Conservation (phyloP, 345 rosid genomes). For the Salix dunnii region DNA sequence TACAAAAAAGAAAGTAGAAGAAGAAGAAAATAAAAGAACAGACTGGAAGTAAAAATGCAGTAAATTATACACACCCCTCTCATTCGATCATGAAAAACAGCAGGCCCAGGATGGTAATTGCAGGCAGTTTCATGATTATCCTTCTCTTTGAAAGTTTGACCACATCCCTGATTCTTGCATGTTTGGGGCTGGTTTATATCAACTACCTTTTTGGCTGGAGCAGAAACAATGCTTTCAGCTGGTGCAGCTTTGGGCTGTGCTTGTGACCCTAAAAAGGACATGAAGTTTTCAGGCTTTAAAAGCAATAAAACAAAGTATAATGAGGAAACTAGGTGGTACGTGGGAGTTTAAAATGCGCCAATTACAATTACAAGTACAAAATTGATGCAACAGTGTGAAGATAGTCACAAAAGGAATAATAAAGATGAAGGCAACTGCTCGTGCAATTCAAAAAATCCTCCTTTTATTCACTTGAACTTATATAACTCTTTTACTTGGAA, state of each 20-base stretch:
- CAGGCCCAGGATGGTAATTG: constrained; percentile 90
- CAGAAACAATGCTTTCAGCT: constrained; percentile 32
- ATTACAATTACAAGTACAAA: background rate
- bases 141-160: constrained; percentile 73
- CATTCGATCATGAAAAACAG: constrained; percentile 81
- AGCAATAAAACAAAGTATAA: background rate
- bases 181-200: constrained; percentile 70
- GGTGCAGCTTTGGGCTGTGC: constrained; percentile 31
- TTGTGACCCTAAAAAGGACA: constrained; percentile 54
- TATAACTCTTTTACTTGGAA: background rate
- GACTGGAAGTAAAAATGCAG: background rate
- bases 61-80: constrained; percentile 51
- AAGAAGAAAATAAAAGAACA: background rate
- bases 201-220: constrained; percentile 45
- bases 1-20: background rate
- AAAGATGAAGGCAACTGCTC: background rate
- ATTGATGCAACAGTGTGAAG: background rate
- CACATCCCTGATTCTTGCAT: constrained; percentile 85
- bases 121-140: constrained; percentile 84
- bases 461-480: background rate
- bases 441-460: background rate
- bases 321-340: background rate
- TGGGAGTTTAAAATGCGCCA: no score
- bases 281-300: constrained; percentile 7
- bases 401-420: background rate